Evolutionary conservation across 2,329 filamentous ascomycete genomes (phyloP).

Genomic region (Westerdykella sp.): DNA sequence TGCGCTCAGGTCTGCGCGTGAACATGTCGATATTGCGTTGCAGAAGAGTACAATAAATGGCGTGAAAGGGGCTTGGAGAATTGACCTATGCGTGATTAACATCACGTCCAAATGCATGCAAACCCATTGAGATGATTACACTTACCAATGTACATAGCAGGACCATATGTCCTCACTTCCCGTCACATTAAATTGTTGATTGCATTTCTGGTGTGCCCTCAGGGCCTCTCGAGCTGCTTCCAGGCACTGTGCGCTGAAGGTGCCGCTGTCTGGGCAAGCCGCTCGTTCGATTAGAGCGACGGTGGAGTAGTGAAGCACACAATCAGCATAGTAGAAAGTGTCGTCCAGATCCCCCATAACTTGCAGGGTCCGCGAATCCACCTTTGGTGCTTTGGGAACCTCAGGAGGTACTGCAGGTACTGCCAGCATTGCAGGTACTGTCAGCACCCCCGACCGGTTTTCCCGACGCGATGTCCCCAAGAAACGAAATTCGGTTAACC

Average conservation of each 20-base stretch:
- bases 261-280: slow-evolving; percentile 25
- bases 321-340: slow-evolving; percentile 27
- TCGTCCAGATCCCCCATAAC: slow-evolving; percentile 14
- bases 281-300: slow-evolving; percentile 29
- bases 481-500: too few relatives aligned
- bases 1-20: slow-evolving; percentile 48
- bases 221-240: slow-evolving; percentile 29
- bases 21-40: slow-evolving; percentile 48
- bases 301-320: slow-evolving; percentile 31
- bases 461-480: too few relatives aligned
- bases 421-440: too few relatives aligned
- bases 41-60: slow-evolving; percentile 48
- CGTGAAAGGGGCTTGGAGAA: slow-evolving; percentile 44
- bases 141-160: slow-evolving; percentile 33
- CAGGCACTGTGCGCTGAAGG: slow-evolving; percentile 27
- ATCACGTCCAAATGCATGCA: too few relatives aligned
- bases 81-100: slow-evolving; percentile 19
- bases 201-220: slow-evolving; percentile 24
- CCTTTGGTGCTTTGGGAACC: neutral
- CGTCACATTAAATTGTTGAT: slow-evolving; percentile 25
- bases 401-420: too few relatives aligned
- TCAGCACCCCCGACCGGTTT: too few relatives aligned
- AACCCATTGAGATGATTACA: slow-evolving; percentile 4
- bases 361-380: neutral
- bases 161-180: slow-evolving; percentile 31